phyloP scores from a whole-genome alignment of 495 filamentous ascomycete genomes.

The Penicillium diatomitis region DNA sequence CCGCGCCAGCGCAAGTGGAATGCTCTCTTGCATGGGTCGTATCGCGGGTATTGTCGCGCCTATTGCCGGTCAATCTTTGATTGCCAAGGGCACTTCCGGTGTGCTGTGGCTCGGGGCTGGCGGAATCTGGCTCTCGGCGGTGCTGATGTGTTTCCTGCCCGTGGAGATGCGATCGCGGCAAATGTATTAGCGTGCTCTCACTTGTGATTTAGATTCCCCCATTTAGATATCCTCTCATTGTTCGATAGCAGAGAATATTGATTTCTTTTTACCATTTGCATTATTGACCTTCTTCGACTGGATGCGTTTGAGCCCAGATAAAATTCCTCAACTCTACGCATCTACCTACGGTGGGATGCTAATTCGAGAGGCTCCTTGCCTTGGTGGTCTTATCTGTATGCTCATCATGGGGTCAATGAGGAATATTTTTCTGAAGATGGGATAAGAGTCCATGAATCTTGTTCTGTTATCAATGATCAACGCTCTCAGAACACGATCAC shows the following conservation, averaged over 20 bases:
- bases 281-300: too few species aligned
- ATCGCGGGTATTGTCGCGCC: conserved; percentile 7
- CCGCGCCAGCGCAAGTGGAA: conserved; percentile 6
- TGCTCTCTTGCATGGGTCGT: conserved; percentile 7
- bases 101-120: conserved; percentile 9
- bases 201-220: not conserved
- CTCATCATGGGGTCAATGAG: too few species aligned
- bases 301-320: too few species aligned
- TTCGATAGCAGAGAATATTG: too few species aligned
- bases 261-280: not conserved
- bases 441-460: too few species aligned
- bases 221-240: not conserved
- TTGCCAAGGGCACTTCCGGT: not conserved
- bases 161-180: conserved; percentile 6
- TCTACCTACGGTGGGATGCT: too few species aligned
- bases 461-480: too few species aligned
- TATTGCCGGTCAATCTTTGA: conserved; percentile 6
- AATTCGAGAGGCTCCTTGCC: too few species aligned
- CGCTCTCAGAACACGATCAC: too few species aligned
- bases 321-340: too few species aligned
- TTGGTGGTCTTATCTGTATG: too few species aligned
- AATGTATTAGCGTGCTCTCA: conserved; percentile 1
- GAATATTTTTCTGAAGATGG: too few species aligned
- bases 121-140: conserved; percentile 5
- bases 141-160: conserved; percentile 7